These are phyloP conservation scores for Polyporus tsugae DNA, from an alignment of 1,284 basidiomycete genomes.

Conservation along the genomic window DNA sequence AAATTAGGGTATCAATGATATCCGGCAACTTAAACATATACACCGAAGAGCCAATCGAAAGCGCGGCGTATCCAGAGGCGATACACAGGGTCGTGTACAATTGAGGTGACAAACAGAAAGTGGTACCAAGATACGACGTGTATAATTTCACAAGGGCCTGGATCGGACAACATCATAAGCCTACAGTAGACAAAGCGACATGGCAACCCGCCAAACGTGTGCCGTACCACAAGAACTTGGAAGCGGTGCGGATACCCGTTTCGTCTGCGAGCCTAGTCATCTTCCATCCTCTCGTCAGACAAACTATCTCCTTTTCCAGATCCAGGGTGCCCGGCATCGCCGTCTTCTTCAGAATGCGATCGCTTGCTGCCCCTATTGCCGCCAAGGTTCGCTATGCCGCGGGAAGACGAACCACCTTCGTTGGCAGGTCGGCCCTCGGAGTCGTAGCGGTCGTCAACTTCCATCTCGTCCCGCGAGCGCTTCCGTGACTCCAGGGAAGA, in stretches of 20 bases:
- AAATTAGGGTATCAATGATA: conserved; percentile 27
- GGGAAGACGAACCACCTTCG: conserved; percentile 29
- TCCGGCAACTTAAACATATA: conserved; percentile 24
- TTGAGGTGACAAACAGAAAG: conserved; percentile 19
- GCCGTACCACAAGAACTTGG: conserved; percentile 24
- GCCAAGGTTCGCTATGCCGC: conserved; percentile 41
- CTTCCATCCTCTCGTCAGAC: conserved; percentile 42
- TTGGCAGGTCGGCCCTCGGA: conserved; percentile 34
- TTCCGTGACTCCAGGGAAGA: conserved; percentile 53
- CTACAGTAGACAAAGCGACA: conserved; percentile 22
- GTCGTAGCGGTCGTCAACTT: conserved; percentile 53
- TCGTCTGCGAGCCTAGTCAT: conserved; percentile 33
- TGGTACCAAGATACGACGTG: conserved; percentile 26
- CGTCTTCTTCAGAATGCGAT: conserved; percentile 53
- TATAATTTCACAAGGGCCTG: conserved; percentile 24
- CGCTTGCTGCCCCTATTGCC: conserved; percentile 63
- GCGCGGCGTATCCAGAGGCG: conserved; percentile 15
- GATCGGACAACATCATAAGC: conserved; percentile 20
- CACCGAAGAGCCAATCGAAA: conserved; percentile 22
- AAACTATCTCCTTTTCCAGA: conserved; percentile 29
- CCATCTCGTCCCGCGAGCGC: conserved; percentile 67
- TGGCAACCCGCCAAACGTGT: conserved; percentile 24
- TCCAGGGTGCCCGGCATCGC: conserved; percentile 28
- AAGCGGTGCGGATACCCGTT: conserved; percentile 17
- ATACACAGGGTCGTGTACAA: conserved; percentile 23